Evolutionary conservation across 768 basidiomycete genomes (phyloP), one percentile per base, ranked within the genome.

Genomic region (Trametes punicea): DNA sequence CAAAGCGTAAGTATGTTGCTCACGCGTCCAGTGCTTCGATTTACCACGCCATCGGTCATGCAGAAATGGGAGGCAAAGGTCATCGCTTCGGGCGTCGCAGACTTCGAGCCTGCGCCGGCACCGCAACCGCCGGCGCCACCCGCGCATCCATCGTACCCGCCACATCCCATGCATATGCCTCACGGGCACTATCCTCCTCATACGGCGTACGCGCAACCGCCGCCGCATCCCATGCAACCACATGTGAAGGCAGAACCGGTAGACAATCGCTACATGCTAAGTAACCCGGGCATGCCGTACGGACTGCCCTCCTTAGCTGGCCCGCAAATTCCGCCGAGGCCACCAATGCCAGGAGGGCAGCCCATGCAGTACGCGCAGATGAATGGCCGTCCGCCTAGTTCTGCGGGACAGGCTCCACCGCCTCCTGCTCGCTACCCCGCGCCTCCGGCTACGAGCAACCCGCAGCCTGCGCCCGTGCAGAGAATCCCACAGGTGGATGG

Each of bases 31-130:
- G 59, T 66, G 56, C 56, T 57, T 42, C 57, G 57, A 57, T 51
- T 34, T 38, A 46, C 53, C 51, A 18, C 33, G 57, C 50, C 46
- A 53, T 50, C 62, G 45, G 57, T 34, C 47, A 44, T 36, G 25
- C 61, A 98, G 91, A 93, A 92, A 88, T 99, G 97, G 97, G 90
- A 98, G 71, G 80, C 79, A 67, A 97, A 97, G 71, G 86, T 99
- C 46, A 81, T 97, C 34, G 86, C 87, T n/a, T 95, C 93, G 2
- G 86, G 89, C 65, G 96, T 97, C 20, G 97, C 97, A 48, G 93
- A 98, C 63, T 98, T 97, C 69, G 90, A 91, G 69, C 73, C 81
- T 15, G 69, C 75, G 13, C 69, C 76, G 1, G 63, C 72, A 8
- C 74, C 70, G 5, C 74, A 71, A 30, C 71, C 78, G 3, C 78